Evolutionary conservation across 2,329 filamentous ascomycete species (phyloP).

Genomic region (Cladosporium velox): DNA sequence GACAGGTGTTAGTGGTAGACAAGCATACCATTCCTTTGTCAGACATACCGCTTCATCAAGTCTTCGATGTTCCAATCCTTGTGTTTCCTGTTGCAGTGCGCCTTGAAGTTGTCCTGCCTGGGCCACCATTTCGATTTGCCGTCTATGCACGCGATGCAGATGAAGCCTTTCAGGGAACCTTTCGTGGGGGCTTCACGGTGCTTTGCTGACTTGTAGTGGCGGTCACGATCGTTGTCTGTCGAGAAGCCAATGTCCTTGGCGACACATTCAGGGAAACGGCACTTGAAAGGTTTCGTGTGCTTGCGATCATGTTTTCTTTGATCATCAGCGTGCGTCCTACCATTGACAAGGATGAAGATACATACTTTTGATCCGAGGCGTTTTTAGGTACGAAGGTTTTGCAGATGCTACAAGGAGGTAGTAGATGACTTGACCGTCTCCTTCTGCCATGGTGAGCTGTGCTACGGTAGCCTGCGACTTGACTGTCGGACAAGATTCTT

Average conservation of each 20-base stretch:
- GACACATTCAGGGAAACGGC: constrained; percentile 58
- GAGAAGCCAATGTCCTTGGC: constrained; percentile 67
- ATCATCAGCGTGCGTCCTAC: constrained; percentile 17
- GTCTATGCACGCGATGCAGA: constrained; percentile 62
- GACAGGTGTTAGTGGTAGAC: not conserved
- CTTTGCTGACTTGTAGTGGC: constrained; percentile 71
- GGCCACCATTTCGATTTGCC: constrained; percentile 72
- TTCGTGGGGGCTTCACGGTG: constrained; percentile 57
- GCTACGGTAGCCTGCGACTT: not conserved
- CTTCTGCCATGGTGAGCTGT: not conserved
- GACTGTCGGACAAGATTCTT: not conserved
- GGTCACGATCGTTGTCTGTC: constrained; percentile 77
- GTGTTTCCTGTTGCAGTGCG: constrained; percentile 74
- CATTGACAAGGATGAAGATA: not conserved
- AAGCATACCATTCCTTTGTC: not conserved
- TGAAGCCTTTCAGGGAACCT: constrained; percentile 45
- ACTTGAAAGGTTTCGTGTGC: constrained; percentile 69
- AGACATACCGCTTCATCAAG: constrained; percentile 51
- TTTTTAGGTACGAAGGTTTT: constrained; percentile 20
- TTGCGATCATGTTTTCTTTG: constrained; percentile 72
- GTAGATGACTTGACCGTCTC: constrained; percentile 1
- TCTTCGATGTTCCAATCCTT: constrained; percentile 45
- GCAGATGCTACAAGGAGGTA: constrained; percentile 4
- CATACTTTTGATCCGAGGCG: constrained; percentile 23
- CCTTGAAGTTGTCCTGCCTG: constrained; percentile 81